Evolutionary conservation across 305 asterid genomes (phyloP), one percentile per base, ranked within the genome.

Genomic region (Fraxinus albicans): DNA sequence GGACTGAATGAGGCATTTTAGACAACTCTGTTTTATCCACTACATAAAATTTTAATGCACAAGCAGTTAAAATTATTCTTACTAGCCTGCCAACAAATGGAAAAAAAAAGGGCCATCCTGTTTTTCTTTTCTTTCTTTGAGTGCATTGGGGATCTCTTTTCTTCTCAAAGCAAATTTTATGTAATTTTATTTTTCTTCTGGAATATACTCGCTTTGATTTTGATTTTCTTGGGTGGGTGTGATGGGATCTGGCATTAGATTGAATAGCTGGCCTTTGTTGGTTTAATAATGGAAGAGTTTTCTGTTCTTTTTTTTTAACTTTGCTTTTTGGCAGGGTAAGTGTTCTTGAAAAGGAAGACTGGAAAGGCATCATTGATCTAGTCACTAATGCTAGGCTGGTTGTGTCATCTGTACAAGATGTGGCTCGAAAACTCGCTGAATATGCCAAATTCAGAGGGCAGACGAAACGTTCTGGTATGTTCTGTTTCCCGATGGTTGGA

Each of bases 331-430:
- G 63, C 91, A 97, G 99, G 99, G 90, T 80, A 50, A 89, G 85
- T 82, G 94, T 90, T 55, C 85, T 95, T 33, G 93, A 88, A 81
- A 92, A 84, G 87, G 99, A 92, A 88, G 99, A 94, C 82, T 91
- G 96, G 99, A 94, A 86, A 89, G 90, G 94, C 72, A 83, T 94
- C 36, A 83, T 89, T 31, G 93, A 90, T 79, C 90, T 95, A 77
- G 95, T 95, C 63, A 84, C 94, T 74, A 97, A 94, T 86, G 99
- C 98, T 55, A 97, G 91, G 90, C 98, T 93, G 85, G 94, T 92
- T 9, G 95, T 93, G 80, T 88, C 94, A 63, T 93, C 95, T 80
- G 92, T 95, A 76, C 99, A 97, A 90, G 98, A 94, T 47, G 97
- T 90, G 38, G 95, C 97, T 77, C 86, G 94, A 84, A 97, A 89